phyloP scores from a whole-genome alignment of 2,329 filamentous ascomycete genomes.

The Tolypocladium nubicola region DNA sequence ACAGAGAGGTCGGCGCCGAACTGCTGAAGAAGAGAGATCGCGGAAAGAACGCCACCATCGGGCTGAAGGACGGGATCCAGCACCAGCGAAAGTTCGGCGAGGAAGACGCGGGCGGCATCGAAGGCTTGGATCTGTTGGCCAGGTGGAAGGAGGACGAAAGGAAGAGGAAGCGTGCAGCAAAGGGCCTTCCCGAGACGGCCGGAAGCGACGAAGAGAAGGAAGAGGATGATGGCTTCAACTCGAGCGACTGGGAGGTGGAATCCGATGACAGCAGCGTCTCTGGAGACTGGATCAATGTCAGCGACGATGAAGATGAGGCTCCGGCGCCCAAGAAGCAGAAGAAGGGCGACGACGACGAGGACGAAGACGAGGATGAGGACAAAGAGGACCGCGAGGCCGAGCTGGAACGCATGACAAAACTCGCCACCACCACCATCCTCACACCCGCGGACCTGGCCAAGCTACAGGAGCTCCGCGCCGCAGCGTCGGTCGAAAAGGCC shows the following conservation, averaged over 20 bases:
- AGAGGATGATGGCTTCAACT: slow-evolving; percentile 44
- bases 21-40: slow-evolving; percentile 83
- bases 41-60: slow-evolving; percentile 83
- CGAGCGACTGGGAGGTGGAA: slow-evolving; percentile 50
- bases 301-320: slow-evolving; percentile 69
- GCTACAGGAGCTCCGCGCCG: slow-evolving; percentile 73
- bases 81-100: slow-evolving; percentile 76
- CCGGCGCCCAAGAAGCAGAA: slow-evolving; percentile 41
- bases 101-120: slow-evolving; percentile 69
- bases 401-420: slow-evolving; percentile 48
- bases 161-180: slow-evolving; percentile 59
- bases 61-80: slow-evolving; percentile 63
- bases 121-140: slow-evolving; percentile 83
- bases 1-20: slow-evolving; percentile 82
- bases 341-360: slow-evolving; percentile 15
- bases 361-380: slow-evolving; percentile 29
- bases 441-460: slow-evolving; percentile 95
- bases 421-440: slow-evolving; percentile 88
- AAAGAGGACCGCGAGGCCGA: slow-evolving; percentile 32
- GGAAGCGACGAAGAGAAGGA: slow-evolving; percentile 50
- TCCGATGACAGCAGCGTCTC: slow-evolving; percentile 57
- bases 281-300: slow-evolving; percentile 89
- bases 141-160: slow-evolving; percentile 90
- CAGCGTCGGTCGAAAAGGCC: slow-evolving; percentile 59
- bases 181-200: slow-evolving; percentile 52